Conservation (phyloP, 192 early-diverging fungal species). For the Coemansia erecta region DNA sequence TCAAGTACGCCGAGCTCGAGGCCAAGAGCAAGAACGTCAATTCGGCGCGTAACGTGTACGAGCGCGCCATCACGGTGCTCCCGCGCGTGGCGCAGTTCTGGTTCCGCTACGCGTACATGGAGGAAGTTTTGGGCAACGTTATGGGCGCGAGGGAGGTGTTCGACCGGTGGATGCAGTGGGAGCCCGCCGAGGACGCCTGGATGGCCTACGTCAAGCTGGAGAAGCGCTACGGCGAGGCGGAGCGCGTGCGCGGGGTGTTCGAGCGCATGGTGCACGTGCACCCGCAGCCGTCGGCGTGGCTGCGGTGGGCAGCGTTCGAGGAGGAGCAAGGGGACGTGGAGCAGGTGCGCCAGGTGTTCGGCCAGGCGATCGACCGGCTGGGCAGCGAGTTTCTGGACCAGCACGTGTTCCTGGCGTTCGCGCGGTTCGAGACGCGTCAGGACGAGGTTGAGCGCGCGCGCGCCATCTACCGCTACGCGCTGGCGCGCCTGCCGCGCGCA, state of each 20-base stretch:
- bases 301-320: conserved; percentile 96
- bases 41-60: conserved; percentile 90
- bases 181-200: conserved; percentile 91
- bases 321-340: conserved; percentile 74
- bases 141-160: conserved; percentile 88
- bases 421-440: conserved; percentile 87
- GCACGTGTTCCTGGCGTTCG: conserved; percentile 93
- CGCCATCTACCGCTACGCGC: conserved; percentile 93
- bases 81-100: conserved; percentile 84
- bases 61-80: conserved; percentile 84
- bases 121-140: conserved; percentile 91
- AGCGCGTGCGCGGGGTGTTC: conserved; percentile 76
- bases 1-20: conserved; percentile 96
- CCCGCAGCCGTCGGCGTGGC: conserved; percentile 92
- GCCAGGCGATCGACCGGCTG: conserved; percentile 79
- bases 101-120: conserved; percentile 98
- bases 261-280: conserved; percentile 85
- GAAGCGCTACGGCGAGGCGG: conserved; percentile 79
- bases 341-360: conserved; percentile 79
- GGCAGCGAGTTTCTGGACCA: conserved; percentile 92
- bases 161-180: conserved; percentile 99
- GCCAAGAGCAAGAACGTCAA: conserved; percentile 96
- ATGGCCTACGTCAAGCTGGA: conserved; percentile 94
- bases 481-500: conserved; percentile 81
- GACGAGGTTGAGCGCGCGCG: conserved; percentile 92